A percentile compares a stretch with the other conserved stretches of the same genome.
These are phyloP conservation scores for Tolypocladium amazonense DNA, from an alignment of 2,329 filamentous ascomycete species.

Conservation along the genomic window DNA sequence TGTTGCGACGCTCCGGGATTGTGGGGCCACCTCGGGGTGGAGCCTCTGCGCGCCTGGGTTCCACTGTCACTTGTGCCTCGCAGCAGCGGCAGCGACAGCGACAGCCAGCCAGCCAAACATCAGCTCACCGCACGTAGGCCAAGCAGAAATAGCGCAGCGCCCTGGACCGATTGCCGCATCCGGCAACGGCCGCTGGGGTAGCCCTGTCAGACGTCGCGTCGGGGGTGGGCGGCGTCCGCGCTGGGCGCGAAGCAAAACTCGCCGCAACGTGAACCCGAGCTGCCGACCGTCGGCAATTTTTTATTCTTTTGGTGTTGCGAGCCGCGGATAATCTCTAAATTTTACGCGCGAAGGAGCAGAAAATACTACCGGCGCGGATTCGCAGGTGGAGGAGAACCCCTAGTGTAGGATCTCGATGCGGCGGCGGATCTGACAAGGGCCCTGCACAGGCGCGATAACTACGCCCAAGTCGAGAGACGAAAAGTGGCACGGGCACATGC, in stretches of 20 bases:
- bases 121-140: background rate
- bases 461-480: background rate
- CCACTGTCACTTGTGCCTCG: background rate
- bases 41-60: background rate
- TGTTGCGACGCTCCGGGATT: constrained; percentile 14
- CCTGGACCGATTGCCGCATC: constrained; percentile 1
- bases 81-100: background rate
- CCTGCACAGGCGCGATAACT: background rate
- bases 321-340: background rate
- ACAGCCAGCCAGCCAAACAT: background rate
- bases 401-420: background rate
- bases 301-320: background rate
- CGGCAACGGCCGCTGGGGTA: background rate
- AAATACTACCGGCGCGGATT: background rate
- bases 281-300: background rate
- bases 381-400: background rate
- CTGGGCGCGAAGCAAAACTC: background rate
- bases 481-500: no score
- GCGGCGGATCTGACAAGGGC: background rate
- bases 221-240: background rate
- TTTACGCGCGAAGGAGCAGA: background rate
- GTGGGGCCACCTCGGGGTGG: constrained; percentile 1
- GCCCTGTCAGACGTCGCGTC: background rate
- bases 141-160: background rate
- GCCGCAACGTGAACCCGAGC: background rate